Percentiles rank a stretch among this genome's conserved stretches.
Evolutionary conservation across 306 rosid species (phyloP).

Genomic region (Amphicarpaea edgeworthii): DNA sequence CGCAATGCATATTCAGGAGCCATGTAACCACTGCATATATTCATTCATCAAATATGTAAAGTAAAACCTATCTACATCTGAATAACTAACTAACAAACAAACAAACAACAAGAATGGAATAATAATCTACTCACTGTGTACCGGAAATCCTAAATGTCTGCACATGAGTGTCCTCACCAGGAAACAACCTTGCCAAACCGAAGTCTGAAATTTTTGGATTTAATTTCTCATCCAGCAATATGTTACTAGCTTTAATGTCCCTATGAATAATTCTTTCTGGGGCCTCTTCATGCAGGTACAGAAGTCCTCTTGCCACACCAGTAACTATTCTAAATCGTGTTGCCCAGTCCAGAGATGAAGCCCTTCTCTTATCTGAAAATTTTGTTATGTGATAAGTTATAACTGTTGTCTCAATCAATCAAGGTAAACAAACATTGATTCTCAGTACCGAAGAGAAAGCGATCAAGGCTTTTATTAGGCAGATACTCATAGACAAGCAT

Average conservation of each 20-base stretch:
- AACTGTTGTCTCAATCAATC: slow-evolving; percentile 38
- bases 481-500: slow-evolving; percentile 95
- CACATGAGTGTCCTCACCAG: slow-evolving; percentile 90
- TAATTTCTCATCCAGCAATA: slow-evolving; percentile 77
- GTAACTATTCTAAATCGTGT: slow-evolving; percentile 67
- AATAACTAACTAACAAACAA: no score
- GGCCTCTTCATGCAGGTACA: slow-evolving; percentile 86
- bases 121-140: slow-evolving; percentile 79
- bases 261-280: slow-evolving; percentile 88
- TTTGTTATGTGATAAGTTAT: background rate
- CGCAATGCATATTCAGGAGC: slow-evolving; percentile 92
- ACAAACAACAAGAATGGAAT: background rate
- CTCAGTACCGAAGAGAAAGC: slow-evolving; percentile 73
- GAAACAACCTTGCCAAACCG: slow-evolving; percentile 91
- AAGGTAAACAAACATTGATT: background rate
- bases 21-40: slow-evolving; percentile 94
- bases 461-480: slow-evolving; percentile 88
- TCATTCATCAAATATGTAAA: slow-evolving; percentile 36
- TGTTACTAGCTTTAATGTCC: slow-evolving; percentile 92
- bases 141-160: slow-evolving; percentile 89
- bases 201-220: slow-evolving; percentile 89
- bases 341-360: slow-evolving; percentile 70
- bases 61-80: slow-evolving; percentile 16
- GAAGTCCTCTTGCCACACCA: slow-evolving; percentile 84
- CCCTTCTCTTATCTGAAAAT: slow-evolving; percentile 75